Conservation (phyloP, 176 grass and related monocot species). For the Paspalum vaginatum region DNA sequence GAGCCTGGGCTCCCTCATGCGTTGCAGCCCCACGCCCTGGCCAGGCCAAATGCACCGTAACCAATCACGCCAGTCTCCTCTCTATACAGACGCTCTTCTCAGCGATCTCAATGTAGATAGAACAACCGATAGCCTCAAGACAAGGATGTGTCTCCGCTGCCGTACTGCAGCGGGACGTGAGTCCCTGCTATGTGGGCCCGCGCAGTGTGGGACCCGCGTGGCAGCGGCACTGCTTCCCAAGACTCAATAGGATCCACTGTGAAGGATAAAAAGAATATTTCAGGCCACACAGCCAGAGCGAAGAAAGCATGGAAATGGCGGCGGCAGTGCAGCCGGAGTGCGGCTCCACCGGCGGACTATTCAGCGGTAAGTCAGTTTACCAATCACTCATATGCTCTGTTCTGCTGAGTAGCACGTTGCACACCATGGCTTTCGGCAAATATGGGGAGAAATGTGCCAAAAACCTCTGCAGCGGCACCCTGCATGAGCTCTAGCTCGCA, state of each 20-base stretch:
- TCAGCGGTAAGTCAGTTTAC: not conserved
- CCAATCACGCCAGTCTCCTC: not conserved
- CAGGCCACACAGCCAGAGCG: constrained; percentile 29
- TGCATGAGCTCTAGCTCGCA: no score
- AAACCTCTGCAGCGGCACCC: no score
- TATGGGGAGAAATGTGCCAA: no score
- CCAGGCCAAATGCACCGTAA: no score
- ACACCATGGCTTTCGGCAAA: not conserved
- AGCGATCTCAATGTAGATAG: constrained; percentile 47
- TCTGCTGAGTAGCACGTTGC: not conserved
- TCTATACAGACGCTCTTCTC: not conserved
- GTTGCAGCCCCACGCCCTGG: no score
- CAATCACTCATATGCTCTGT: not conserved
- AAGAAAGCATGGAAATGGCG: constrained; percentile 44
- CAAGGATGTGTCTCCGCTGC: no score
- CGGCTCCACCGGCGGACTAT: constrained; percentile 3
- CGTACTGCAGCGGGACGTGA: no score
- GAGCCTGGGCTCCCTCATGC: no score
- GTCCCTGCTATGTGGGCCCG: no score
- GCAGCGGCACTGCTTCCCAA: no score
- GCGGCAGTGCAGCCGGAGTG: constrained; percentile 27
- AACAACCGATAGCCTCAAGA: constrained; percentile 1
- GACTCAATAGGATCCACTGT: not conserved
- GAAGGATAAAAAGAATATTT: constrained; percentile 34
- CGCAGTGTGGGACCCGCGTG: no score